These are phyloP conservation scores for Sporisorium exsertum DNA, from an alignment of 1,284 basidiomycete genomes.

Conservation along the genomic window DNA sequence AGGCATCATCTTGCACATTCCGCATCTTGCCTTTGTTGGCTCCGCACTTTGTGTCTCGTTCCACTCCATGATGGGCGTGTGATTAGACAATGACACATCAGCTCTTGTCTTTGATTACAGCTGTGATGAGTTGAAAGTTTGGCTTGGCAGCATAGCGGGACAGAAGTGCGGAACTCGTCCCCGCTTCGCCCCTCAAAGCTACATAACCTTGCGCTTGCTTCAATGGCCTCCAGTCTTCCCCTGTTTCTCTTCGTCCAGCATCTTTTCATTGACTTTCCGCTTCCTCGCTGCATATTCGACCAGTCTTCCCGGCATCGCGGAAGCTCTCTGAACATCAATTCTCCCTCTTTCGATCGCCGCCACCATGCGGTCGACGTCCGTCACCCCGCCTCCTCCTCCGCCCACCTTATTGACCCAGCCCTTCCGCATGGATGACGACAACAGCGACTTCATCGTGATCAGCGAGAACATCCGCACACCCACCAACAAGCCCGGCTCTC, in stretches of 20 bases:
- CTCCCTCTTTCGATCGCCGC: background rate
- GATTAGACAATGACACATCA: background rate
- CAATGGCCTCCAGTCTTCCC: background rate
- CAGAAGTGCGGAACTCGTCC: background rate
- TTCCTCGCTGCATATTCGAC: background rate
- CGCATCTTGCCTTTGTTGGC: background rate
- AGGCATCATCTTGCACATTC: background rate
- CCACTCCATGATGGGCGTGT: background rate
- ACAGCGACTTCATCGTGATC: slow-evolving; percentile 12
- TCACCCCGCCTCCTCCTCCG: slow-evolving; percentile 6
- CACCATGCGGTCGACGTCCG: slow-evolving; percentile 15
- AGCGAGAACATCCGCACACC: slow-evolving; percentile 8
- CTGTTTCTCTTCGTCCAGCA: background rate
- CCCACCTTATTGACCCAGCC: background rate
- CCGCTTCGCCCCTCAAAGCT: slow-evolving; percentile 10
- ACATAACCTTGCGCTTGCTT: background rate
- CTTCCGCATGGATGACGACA: background rate
- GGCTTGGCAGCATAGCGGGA: background rate
- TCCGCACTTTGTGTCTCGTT: background rate
- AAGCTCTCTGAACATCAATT: background rate
- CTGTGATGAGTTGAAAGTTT: background rate
- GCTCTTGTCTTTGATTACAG: background rate
- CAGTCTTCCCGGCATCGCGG: no score
- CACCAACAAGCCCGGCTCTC: background rate
- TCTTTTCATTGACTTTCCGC: no score